Evolutionary conservation across 306 rosid species (phyloP), one percentile per base, ranked within the genome.

Genomic region (Castanea mollissima): DNA sequence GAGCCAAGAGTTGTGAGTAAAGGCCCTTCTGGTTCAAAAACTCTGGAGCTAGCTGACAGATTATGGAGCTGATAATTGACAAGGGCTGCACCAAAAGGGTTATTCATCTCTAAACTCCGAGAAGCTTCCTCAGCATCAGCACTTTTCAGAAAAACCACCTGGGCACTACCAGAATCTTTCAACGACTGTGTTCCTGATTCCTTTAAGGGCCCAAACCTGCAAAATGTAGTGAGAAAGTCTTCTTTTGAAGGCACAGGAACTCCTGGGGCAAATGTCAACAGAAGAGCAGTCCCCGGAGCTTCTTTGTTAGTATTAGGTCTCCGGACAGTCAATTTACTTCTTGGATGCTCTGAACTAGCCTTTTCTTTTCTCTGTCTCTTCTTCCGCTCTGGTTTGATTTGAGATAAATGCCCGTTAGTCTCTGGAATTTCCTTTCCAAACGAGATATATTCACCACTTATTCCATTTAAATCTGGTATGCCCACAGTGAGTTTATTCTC

Each of bases 391-490:
- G 87, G 81, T 83, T 83, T 85, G 46, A 70, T 41, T 59, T 82
- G 85, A 63, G 82, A 70, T 7, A 84, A 49, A 70, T 84, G 60
- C 35, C 85, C 57, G 12, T 83, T 84, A 52, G 64, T 80, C 79
- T 74, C 82, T 69, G 70, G 83, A 49, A 20, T 54, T 79, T 84
- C 87, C 75, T 83, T 84, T 46, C 78, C 79, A 3, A 59, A 31
- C 34, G 88, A 73, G 72, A 70, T 76, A 54, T 80, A 52, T 60
- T 91, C 97, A 38, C 64, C 31, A 46, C 78, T 77, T 67, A 70
- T 77, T 76, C 87, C 85, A 56, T 96, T 96, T 82, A 91, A 86
- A 88, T 93, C 99, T 11, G 97, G 97, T 59, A 92, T 85, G 69
- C 71, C 77, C 3, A 72, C 69, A 69, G 85, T 57, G 23, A 34